Base-by-base conservation (phyloP, 371 early-diverging fungal genomes). In the Phascolomyces articulosus region DNA sequence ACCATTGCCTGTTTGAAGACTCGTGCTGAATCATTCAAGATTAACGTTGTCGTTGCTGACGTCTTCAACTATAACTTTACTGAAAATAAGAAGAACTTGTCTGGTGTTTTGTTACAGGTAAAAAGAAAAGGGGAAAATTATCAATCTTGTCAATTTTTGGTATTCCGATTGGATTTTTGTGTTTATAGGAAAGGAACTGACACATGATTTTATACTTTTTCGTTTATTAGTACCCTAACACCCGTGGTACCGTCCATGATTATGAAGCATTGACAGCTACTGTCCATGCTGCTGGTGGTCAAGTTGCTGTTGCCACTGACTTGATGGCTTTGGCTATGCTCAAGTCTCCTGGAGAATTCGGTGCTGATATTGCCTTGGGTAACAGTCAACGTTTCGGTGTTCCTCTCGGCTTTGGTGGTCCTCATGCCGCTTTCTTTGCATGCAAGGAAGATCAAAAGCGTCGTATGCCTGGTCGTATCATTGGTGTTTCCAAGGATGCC, bases 401-500 rank as follows among this genome's bases (percentile, higher is more conserved):
- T 38, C 97, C 98, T 4, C 86, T 98, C 53, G 98, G 98, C 41
- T 97, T 94, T 75, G 98, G 98, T 75, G 98, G 98, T 56, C 98
- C 98, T n/a, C 98, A 97, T 73, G 98, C 98, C 8, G 98, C 98
- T 29, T 98, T 96, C 86, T 96, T 98, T 74, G 96, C 98, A 61
- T 92, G 93, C 68, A 90, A 89, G 75, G 92, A 96, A 24, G 91
- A 86, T 40, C 93, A 94, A 74, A 96, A 96, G 87, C 92, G 98
- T 58, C 88, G 93, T 58, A 92, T 98, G 80, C 98, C 98, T 21
- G 98, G 98, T 54, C 89, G 98, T 61, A 79, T 98, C 59, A 91
- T 98, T 53, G 98, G 98, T 68, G 94, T 96, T 18, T 96, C 97
- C 51, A 93, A 93, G 72, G 98, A 98, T 73, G 86, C 90, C 56